Evolutionary conservation across 2,329 filamentous ascomycete genomes (phyloP).

Genomic region (Ophiosphaerella herpotricha): DNA sequence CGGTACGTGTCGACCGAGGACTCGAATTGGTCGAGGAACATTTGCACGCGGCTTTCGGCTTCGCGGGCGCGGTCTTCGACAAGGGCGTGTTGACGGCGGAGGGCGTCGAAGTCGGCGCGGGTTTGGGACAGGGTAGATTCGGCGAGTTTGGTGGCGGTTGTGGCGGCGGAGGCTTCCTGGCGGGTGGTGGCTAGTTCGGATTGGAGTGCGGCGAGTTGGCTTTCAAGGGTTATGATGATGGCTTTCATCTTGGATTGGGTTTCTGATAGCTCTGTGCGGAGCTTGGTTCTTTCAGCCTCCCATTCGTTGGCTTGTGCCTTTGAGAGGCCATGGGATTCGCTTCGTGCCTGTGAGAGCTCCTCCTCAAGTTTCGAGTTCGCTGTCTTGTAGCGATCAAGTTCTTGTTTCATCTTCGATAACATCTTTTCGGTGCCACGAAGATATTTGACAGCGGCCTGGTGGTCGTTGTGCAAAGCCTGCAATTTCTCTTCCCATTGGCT

Average conservation of each 20-base stretch:
- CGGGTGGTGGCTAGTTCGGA: conserved; percentile 70
- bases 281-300: conserved; percentile 71
- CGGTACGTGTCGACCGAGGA: conserved; percentile 93
- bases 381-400: conserved; percentile 87
- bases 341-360: conserved; percentile 68
- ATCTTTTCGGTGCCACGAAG: conserved; percentile 99
- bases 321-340: conserved; percentile 43
- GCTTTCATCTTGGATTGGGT: conserved; percentile 71
- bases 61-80: conserved; percentile 85
- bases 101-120: conserved; percentile 73
- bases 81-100: conserved; percentile 79
- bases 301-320: conserved; percentile 63
- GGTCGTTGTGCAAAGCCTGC: conserved; percentile 92
- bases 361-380: conserved; percentile 82
- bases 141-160: conserved; percentile 57
- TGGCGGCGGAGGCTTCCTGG: conserved; percentile 70
- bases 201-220: conserved; percentile 69
- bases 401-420: conserved; percentile 97
- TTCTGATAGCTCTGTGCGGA: conserved; percentile 70
- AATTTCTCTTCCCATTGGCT: conserved; percentile 89
- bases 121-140: conserved; percentile 58
- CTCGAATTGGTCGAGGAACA: conserved; percentile 93
- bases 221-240: conserved; percentile 71
- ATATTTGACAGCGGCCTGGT: conserved; percentile 96
- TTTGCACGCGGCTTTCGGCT: conserved; percentile 89